Base-by-base conservation (phyloP, 1,139 yeast genomes). In the Hyphopichia buzzinii region DNA sequence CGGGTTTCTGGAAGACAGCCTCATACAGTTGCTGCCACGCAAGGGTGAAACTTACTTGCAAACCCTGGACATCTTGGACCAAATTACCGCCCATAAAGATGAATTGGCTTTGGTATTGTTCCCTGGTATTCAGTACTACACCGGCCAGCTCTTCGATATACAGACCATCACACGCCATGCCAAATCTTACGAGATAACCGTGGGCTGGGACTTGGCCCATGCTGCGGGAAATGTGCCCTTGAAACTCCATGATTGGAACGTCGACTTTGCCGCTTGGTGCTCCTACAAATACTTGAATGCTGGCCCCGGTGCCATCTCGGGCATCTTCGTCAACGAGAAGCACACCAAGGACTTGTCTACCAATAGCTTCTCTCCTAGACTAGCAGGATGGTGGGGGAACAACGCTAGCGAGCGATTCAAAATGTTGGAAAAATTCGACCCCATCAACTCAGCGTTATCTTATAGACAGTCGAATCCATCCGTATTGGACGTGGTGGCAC, bases 381-480 rank as follows among this genome's bases (percentile, higher is more conserved):
- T 86, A 38, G 95, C 96, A 0, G 97, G 97, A 1, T 90, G 97
- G 97, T 90, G 97, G 97, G 97, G 97, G 1, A 89, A 87, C 54
- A 79, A 84, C 47, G 66, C 82, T 0, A 48, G 52, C 2, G 79
- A 78, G 23, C 66, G 97, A 42, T 90, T 90, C 57, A 71, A 81
- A 47, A 90, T 90, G 97, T 59, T 74, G 39, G 94, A 85, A 52
- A 55, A 68, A 30, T 90, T 88, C 48, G 84, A 82, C 41, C 96
- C 96, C 0, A 83, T 85, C 23, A 67, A 73, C 10, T 84, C 94
- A 17, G 97, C 97, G 0, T 68, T 85, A 17, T 94, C 96, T 0
- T 90, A 81, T 59, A 72, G 95, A 47, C 95, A 89, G 64, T 85
- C 95, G n/a, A 90, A 90, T 58, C 96, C 97, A 1, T 80, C 90